Base-by-base conservation (phyloP, 768 basidiomycete genomes). In the Cytidiella melzeri region DNA sequence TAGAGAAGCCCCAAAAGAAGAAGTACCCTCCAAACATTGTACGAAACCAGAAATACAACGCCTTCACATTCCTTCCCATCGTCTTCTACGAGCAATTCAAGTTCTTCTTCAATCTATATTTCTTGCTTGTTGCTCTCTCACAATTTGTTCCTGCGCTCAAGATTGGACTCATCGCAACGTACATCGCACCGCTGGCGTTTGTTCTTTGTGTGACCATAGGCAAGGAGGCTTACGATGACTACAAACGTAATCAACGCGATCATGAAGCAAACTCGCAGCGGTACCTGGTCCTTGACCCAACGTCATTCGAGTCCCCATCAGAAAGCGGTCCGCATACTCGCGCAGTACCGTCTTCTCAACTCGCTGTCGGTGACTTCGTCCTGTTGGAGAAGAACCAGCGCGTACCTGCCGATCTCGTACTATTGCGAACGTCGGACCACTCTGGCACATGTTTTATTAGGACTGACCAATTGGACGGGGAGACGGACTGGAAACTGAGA, bases 1-100 rank as follows among this genome's bases (percentile, higher is more conserved):
- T 64, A 87, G 88, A 87, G 15, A 91, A 87, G 66, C 58, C 83
- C 11, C 86, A 83, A 57, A 75, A 73, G 26, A 73, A 72, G 55
- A 73, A 72, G 55, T 91, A 80, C 55, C 84, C 95, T 15, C 77
- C 93, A 25, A 99, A 99, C 68, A 84, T 86, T 42, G 90, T 96
- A 48, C 84, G 90, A 58, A 99, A 99, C 60, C 95, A 98, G 68
- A 99, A 99, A 72, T 98, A 98, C 76, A 95, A 94, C 64, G 74
- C 88, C 47, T 79, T 91, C 70, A 92, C 90, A n/a, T 99, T 99
- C 74, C 78, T 99, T 9, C 96, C 96, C 3, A 80, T 97, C 56
- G 94, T 98, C 40, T 81, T 98, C 65, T 98, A 97, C 67, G 94
- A 98, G 66, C 95, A 98, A 65, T 99, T 98, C 84, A 98, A 97